Percentiles rank a stretch among this genome's conserved stretches.
phyloP scores from a whole-genome alignment of 2,329 filamentous ascomycete species.

The Neocucurbitaria cava region DNA sequence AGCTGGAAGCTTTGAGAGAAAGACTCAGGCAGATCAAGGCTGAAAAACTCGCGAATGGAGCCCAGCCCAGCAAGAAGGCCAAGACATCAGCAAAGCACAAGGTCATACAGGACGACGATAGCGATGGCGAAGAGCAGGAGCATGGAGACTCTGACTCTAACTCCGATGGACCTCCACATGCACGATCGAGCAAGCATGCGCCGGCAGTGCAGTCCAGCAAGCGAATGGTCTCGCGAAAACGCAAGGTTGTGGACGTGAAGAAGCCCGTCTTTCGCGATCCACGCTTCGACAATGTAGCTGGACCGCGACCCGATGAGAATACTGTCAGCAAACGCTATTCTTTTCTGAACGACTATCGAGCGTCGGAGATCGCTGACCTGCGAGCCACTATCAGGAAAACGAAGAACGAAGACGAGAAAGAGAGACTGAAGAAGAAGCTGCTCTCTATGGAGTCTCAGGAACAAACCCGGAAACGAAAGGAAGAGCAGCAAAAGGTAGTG shows the following conservation, averaged over 20 bases:
- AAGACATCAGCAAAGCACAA: conserved; percentile 23
- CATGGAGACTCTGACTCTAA: conserved; percentile 41
- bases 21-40: conserved; percentile 54
- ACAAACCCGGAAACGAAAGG: conserved; percentile 73
- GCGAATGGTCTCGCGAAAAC: conserved; percentile 79
- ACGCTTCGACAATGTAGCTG: conserved; percentile 76
- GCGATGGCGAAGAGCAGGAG: conserved; percentile 38
- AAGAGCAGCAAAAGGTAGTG: conserved; percentile 72
- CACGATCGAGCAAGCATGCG: conserved; percentile 82
- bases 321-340: conserved; percentile 76
- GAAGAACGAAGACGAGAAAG: conserved; percentile 71
- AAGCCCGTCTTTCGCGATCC: conserved; percentile 76
- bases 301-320: conserved; percentile 61
- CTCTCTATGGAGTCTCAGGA: conserved; percentile 79
- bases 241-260: conserved; percentile 70
- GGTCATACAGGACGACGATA: conserved; percentile 14
- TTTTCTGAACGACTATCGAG: conserved; percentile 87
- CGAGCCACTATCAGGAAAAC: conserved; percentile 70
- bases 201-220: conserved; percentile 84
- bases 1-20: conserved; percentile 54
- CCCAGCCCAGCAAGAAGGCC: conserved; percentile 28
- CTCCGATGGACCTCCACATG: conserved; percentile 46
- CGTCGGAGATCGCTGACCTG: conserved; percentile 80
- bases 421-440: conserved; percentile 74
- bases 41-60: conserved; percentile 42